Conservation (phyloP, 1,284 basidiomycete genomes). For the Cutaneotrichosporon arboriforme region DNA sequence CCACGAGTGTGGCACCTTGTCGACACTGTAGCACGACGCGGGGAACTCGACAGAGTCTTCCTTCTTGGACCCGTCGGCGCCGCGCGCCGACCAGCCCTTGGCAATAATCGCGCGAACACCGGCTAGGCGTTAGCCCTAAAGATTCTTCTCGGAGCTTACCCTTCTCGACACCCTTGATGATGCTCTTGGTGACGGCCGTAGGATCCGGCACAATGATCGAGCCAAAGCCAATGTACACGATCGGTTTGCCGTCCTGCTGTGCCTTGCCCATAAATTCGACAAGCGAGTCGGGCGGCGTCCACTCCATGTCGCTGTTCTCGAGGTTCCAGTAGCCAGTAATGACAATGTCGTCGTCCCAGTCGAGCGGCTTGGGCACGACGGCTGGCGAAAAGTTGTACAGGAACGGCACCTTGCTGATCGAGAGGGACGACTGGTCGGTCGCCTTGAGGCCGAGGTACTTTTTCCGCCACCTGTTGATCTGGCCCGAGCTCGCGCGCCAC, state of each 20-base stretch:
- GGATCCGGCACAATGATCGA: constrained; percentile 69
- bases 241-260: constrained; percentile 55
- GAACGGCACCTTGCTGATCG: constrained; percentile 64
- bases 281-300: constrained; percentile 56
- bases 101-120: constrained; percentile 66
- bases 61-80: constrained; percentile 44
- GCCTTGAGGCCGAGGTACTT: constrained; percentile 67
- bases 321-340: constrained; percentile 59
- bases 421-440: constrained; percentile 50
- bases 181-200: constrained; percentile 57
- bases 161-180: constrained; percentile 62
- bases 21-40: constrained; percentile 49
- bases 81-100: constrained; percentile 68
- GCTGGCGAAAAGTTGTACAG: constrained; percentile 93
- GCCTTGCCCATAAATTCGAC: constrained; percentile 58
- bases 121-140: constrained; percentile 41
- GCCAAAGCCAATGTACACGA: constrained; percentile 70
- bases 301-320: constrained; percentile 58
- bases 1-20: constrained; percentile 75
- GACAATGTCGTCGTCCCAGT: constrained; percentile 65
- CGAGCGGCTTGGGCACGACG: constrained; percentile 64
- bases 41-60: constrained; percentile 49
- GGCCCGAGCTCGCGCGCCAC: constrained; percentile 87
- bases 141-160: constrained; percentile 42
- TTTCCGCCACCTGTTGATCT: constrained; percentile 90